Base-by-base conservation (phyloP, 495 filamentous ascomycete genomes). In the Massariosphaeria phaeospora region DNA sequence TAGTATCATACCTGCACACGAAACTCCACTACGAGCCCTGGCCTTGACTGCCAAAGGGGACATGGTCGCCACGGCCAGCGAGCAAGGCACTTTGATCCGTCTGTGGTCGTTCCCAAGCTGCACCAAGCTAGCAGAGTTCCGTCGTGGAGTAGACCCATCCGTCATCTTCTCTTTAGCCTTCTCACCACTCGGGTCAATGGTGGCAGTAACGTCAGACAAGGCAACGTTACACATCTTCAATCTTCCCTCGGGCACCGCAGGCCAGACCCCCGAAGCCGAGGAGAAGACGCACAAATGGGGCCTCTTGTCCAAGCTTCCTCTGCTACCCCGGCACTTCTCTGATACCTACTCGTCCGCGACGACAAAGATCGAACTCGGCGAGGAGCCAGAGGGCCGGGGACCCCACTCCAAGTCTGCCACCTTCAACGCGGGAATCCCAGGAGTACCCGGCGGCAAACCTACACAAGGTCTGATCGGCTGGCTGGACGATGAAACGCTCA, bases 141-240 rank as follows among this genome's bases (percentile, higher is more conserved):
- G 93, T 21, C 83, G 93, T 6, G 93, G 93, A 20, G 83, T 91
- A 24, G 93, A 98, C 61, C 85, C 82, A 41, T 91, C 93, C 18
- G 79, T 80, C 18, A 85, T 97, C 62, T 96, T 86, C 73, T 89
- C 86, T 5, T 73, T 98, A 12, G 82, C 86, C 21, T 89, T 97
- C 65, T 93, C 84, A 26, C 93, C 91, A 0, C 82, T 81, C 8
- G 85, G 83, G 40, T 78, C 76, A 31, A 73, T 86, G 58, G 76
- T 97, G 12, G 93, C 93, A 17, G 89, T 90, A 45, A 96, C 94
- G n/a, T 95, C 89, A 21, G 93, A 98, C 73, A 98, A 96, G 68
- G 88, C 84, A 4, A 98, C 89, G 2, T 71, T 98, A 15, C 93
- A 98, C 70, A 80, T 98, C 34, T 98, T 96, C 66, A 88, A 96